phyloP scores from a whole-genome alignment of 495 filamentous ascomycete species.

The Lasiosphaeria hispida region DNA sequence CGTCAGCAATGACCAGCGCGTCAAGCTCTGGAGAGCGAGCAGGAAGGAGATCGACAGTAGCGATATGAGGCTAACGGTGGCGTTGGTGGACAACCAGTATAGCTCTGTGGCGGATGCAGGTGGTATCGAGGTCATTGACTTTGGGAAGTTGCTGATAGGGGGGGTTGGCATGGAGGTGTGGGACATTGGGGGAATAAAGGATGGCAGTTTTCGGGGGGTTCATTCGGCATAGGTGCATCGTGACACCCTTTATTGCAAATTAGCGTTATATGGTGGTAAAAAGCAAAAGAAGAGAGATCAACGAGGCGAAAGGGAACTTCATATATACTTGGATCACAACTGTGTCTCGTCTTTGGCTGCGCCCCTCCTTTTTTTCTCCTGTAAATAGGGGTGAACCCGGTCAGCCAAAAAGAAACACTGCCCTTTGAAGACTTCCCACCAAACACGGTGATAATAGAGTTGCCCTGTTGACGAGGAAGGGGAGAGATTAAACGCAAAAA shows the following conservation, averaged over 20 bases:
- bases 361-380: too few relatives aligned
- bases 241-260: too few relatives aligned
- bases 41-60: neutral
- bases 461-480: too few relatives aligned
- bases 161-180: conserved; percentile 29
- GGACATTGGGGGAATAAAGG: conserved; percentile 9
- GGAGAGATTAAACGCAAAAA: neutral
- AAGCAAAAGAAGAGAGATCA: neutral
- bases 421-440: too few relatives aligned
- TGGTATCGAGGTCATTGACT: conserved; percentile 24
- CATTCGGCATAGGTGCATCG: too few relatives aligned
- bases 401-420: too few relatives aligned
- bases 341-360: too few relatives aligned
- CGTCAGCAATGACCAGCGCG: conserved; percentile 75
- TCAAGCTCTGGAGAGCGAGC: conserved; percentile 67
- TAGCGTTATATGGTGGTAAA: neutral
- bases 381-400: too few relatives aligned
- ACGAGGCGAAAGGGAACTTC: neutral
- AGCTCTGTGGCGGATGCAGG: conserved; percentile 63
- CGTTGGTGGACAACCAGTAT: conserved; percentile 50
- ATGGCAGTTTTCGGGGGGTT: too few relatives aligned
- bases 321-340: too few relatives aligned
- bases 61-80: conserved; percentile 33
- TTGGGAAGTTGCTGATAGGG: conserved; percentile 27
- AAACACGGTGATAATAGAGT: too few relatives aligned